Evolutionary conservation across 441 rosid species (phyloP).

Genomic region (Eruca vesicaria): DNA sequence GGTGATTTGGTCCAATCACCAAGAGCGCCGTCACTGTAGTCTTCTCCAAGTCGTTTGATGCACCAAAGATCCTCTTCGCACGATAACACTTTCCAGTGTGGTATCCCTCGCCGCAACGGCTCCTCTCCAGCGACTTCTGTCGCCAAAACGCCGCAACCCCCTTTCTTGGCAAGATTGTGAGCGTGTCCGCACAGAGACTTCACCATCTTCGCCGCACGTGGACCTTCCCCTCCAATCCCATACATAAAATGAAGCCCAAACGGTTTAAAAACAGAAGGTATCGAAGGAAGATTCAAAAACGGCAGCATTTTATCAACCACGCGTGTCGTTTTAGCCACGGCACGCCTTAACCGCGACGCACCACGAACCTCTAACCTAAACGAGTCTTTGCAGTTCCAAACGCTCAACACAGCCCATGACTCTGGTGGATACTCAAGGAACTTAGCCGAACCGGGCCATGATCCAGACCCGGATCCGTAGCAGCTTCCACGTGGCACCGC

Average conservation of each 20-base stretch:
- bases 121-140: slow-evolving; percentile 76
- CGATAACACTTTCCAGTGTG: slow-evolving; percentile 86
- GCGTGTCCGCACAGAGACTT: slow-evolving; percentile 68
- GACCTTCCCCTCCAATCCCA: slow-evolving; percentile 92
- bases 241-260: slow-evolving; percentile 80
- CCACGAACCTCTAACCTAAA: slow-evolving; percentile 76
- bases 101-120: slow-evolving; percentile 73
- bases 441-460: slow-evolving; percentile 68
- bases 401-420: slow-evolving; percentile 88
- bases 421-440: slow-evolving; percentile 72
- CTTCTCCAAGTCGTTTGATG: slow-evolving; percentile 81
- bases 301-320: slow-evolving; percentile 69
- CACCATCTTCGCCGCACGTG: slow-evolving; percentile 57
- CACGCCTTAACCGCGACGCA: slow-evolving; percentile 51
- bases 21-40: slow-evolving; percentile 74
- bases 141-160: slow-evolving; percentile 73
- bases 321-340: slow-evolving; percentile 66
- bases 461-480: slow-evolving; percentile 30
- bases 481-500: slow-evolving; percentile 75
- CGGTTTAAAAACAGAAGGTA: slow-evolving; percentile 81
- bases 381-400: slow-evolving; percentile 85
- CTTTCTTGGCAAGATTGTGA: slow-evolving; percentile 70
- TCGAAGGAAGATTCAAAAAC: slow-evolving; percentile 78
- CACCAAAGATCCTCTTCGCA: slow-evolving; percentile 93
- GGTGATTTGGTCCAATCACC: slow-evolving; percentile 97